These are phyloP conservation scores for Cunninghamia lanceolata DNA, from an alignment of 75 land plant genomes.

Conservation along the genomic window DNA sequence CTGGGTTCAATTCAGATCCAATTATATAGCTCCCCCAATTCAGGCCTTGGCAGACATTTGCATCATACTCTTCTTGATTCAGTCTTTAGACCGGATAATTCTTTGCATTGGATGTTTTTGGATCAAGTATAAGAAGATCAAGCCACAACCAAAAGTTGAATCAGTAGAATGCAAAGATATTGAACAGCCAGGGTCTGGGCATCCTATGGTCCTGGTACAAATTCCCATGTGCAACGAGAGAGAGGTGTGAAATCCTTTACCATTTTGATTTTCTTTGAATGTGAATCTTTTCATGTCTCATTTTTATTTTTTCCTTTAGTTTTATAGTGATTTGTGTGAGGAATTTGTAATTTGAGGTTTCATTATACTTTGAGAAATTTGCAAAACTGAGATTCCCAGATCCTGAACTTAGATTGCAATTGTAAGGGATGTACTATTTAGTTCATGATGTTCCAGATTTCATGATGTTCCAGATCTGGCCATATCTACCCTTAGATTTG, in stretches of 20 bases:
- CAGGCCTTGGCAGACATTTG: slow-evolving; percentile 64
- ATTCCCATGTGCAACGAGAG: slow-evolving; percentile 85
- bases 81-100: slow-evolving; percentile 61
- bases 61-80: slow-evolving; percentile 70
- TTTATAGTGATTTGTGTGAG: neutral
- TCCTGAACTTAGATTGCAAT: neutral
- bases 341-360: neutral
- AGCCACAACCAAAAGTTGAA: slow-evolving; percentile 43
- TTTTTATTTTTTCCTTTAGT: neutral
- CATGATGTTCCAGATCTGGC: neutral
- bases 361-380: neutral
- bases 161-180: slow-evolving; percentile 53
- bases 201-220: slow-evolving; percentile 87
- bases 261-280: neutral
- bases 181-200: slow-evolving; percentile 46
- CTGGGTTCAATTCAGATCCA: slow-evolving; percentile 63
- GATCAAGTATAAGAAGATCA: slow-evolving; percentile 71
- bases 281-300: neutral
- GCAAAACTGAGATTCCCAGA: neutral
- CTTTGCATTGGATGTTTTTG: slow-evolving; percentile 79
- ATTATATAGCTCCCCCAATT: slow-evolving; percentile 73
- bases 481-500: neutral
- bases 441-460: neutral
- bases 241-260: slow-evolving; percentile 43
- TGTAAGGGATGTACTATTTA: neutral